Evolutionary conservation across 352 stramenopile genomes (phyloP), one percentile per base, ranked within the genome.

Genomic region (Globisporangium rhizosaccharum): DNA sequence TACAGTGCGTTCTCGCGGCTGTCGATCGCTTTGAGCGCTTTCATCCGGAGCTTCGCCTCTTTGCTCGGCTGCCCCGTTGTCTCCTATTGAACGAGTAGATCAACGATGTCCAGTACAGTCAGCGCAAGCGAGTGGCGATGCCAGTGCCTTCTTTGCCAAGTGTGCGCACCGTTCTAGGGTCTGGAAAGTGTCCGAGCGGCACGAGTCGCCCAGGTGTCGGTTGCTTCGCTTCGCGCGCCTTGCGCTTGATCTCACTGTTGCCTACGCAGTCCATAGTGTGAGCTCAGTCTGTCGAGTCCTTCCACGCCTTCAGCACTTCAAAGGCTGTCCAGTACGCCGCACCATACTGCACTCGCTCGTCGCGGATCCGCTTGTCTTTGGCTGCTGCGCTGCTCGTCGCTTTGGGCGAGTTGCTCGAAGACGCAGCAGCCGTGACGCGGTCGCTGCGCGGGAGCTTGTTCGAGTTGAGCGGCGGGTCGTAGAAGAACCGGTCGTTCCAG

Each of bases 401-500:
- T 14, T 68, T 52, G 8, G 65, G n/a, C n/a, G 61, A 8, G 53
- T 63, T 44, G 33, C 55, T 75, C 0, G 60, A 58, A 20, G 36
- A 3, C 6, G 15, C 20, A 4, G 15, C 33, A 18, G 9, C 51
- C 20, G 11, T n/a, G 10, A 56, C 64, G 36, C 66, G 66, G n/a
- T 71, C 58, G 3, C 69, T 51, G 9, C 67, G 70, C 7, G 55
- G 62, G 0, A 63, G 63, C 42, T 85, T 83, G 41, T 78, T 87
- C 7, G 71, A 73, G 42, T 79, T 79, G 15, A 63, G 63, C 4
- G 74, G 77, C 28, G 67, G 64, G n/a, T 88, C 72, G 14, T 84
- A 68, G 23, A 72, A 67, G 57, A 92, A 92, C 1, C 80, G 80
- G 57, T 87, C 77, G 44, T 92, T 88, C 80, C 80, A 92, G 8